These are phyloP conservation scores for Wickerhamiella sorbophila DNA, from an alignment of 805 yeast genomes.

Conservation along the genomic window DNA sequence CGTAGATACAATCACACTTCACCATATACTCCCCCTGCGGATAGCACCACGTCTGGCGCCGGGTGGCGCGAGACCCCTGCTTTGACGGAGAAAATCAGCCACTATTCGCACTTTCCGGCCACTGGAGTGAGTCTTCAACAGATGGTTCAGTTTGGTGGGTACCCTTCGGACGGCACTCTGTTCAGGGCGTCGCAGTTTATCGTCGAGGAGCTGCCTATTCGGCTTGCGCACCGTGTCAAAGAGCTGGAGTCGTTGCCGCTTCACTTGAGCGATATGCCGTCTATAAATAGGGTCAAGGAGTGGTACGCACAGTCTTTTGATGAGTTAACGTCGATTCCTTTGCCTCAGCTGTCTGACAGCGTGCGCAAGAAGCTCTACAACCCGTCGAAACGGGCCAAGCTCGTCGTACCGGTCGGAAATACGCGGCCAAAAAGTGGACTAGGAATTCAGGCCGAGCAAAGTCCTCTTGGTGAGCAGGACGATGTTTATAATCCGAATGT, in stretches of 20 bases:
- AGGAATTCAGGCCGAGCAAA: conserved; percentile 23
- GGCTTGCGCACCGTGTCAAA: conserved; percentile 73
- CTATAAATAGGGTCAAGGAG: conserved; percentile 59
- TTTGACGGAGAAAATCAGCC: conserved; percentile 41
- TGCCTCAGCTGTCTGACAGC: conserved; percentile 38
- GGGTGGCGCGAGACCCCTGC: conserved; percentile 19
- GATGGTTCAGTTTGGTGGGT: conserved; percentile 82
- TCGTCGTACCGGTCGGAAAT: conserved; percentile 11
- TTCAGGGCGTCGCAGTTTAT: conserved; percentile 75
- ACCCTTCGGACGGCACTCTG: conserved; percentile 62
- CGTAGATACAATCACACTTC: not conserved
- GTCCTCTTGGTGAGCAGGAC: conserved; percentile 7
- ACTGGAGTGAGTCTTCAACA: conserved; percentile 74
- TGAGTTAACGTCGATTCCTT: conserved; percentile 48
- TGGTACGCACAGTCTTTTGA: conserved; percentile 91
- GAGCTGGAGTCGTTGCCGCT: conserved; percentile 71
- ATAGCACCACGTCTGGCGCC: not conserved
- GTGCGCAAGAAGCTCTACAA: conserved; percentile 20
- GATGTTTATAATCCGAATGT: not conserved
- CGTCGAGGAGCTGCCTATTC: conserved; percentile 73
- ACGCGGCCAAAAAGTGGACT: conserved; percentile 16
- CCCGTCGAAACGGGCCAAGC: conserved; percentile 11
- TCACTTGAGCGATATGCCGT: conserved; percentile 57
- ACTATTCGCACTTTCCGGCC: conserved; percentile 60
- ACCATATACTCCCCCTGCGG: not conserved